These are phyloP conservation scores for Solanum commersonii DNA, from an alignment of 257 asterid species.

Conservation along the genomic window DNA sequence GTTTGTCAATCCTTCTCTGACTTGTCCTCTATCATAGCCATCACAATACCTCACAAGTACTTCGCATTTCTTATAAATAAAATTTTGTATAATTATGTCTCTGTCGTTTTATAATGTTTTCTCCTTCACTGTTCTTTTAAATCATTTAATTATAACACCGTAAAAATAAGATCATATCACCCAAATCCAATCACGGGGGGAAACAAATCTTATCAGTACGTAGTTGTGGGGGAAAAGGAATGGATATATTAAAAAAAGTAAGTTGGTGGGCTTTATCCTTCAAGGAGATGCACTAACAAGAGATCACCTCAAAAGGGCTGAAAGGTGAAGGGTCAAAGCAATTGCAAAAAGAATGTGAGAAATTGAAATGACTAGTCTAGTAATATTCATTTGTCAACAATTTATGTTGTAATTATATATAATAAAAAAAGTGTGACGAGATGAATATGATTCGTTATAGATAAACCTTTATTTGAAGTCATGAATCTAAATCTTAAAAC, in stretches of 20 bases:
- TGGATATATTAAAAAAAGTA: neutral
- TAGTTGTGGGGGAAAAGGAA: neutral
- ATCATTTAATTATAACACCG: neutral
- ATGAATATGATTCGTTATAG: neutral
- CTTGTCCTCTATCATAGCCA: neutral
- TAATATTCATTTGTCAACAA: neutral
- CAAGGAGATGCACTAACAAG: neutral
- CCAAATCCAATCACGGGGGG: neutral
- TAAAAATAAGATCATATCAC: neutral
- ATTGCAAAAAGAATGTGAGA: conserved; percentile 18
- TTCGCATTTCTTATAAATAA: neutral
- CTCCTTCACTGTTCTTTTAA: neutral
- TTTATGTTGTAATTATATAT: neutral
- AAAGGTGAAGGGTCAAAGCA: conserved; percentile 63
- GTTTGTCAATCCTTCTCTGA: neutral
- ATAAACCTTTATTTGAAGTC: accelerated
- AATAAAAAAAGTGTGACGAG: neutral
- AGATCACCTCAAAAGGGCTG: conserved; percentile 67
- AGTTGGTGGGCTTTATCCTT: neutral
- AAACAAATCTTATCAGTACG: neutral
- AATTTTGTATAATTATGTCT: neutral
- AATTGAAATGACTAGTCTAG: conserved; percentile 4
- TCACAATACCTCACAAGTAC: neutral
- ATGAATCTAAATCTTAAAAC: neutral
- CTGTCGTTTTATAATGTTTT: neutral